Base-by-base conservation (phyloP, 768 basidiomycete genomes). In the Lactifluus hygrophoroides region DNA sequence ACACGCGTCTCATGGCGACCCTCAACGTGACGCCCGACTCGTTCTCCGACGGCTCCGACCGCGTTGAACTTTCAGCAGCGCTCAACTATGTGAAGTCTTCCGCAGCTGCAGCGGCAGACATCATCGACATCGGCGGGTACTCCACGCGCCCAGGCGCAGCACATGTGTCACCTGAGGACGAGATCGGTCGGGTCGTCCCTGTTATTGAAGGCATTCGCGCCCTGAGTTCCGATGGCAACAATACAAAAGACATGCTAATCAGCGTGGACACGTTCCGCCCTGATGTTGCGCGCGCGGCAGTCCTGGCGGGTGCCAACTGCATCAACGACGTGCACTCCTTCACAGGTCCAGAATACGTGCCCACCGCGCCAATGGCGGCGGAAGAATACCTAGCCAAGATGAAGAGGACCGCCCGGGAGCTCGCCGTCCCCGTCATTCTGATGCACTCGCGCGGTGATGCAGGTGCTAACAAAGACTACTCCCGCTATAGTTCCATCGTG, bases 371-470 rank as follows among this genome's bases (percentile, higher is more conserved):
- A 1, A 70, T 73, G 0, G 67, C 73, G 2, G 72, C 72, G 34
- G 67, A 72, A 3, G 71, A 71, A 35, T 77, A 76, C 55, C 77
- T 83, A 64, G 61, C 63, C 10, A 71, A 76, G 53, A 89, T 95
- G 89, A 82, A 86, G 53, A 58, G 67, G n/a, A 69, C 84, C 25
- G 84, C 86, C 28, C 77, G 84, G 35, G 74, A 79, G 30, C 73
- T 83, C 44, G 80, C 79, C 5, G 87, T 88, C 0, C 94, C 94
- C 0, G 85, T 94, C 49, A 74, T 98, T 10, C 71, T 98, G 57
- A 98, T 98, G 95, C 95, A 99, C 70, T 93, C 91, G 0, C 77
- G 94, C 3, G 94, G 91, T 0, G 88, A 90, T 56, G 89, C 90
- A 0, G 83, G 85, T 16, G 64, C 75, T 61, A 80, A 93, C 75